Base-by-base conservation (phyloP, 306 rosid genomes). In the Elaeagnus macrophylla region DNA sequence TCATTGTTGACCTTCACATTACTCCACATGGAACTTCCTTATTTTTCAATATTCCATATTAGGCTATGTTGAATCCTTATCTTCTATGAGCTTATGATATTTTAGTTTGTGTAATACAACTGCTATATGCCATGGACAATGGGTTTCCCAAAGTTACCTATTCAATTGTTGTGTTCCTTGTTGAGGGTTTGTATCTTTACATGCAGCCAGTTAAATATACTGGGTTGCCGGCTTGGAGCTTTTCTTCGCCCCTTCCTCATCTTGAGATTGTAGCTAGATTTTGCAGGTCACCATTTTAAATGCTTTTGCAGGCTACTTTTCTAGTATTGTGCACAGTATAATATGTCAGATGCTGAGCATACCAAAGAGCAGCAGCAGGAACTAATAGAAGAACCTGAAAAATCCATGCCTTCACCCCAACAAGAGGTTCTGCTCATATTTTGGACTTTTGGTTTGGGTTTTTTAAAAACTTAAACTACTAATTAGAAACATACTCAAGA, bases 271-370 rank as follows among this genome's bases (percentile, higher is more conserved):
- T 25, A 38, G 35, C 20, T 13, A 13, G 63, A 14, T 9, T 58
- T 58, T 46, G 13, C 13, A n/a, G n/a, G 6, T 25, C 43, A 3
- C 7, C 2, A 1, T 35, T 37, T 59, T 6, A n/a, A 16, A 11
- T 72, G 49, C 62, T 62, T 83, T 69, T 70, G 59, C 65, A 47
- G 63, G 62, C 13, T 3, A 25, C 41, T 70, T 65, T 53, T 51
- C 60, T 53, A 66, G 75, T 41, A 62, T 49, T 57, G 51, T 67
- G 54, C 57, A 66, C 32, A 73, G 72, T 64, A 62, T 49, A 59
- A 62, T 68, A 69, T 76, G 84, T 76, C 86, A 67, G 62, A 69
- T 49, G 18, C 65, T 67, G 93, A 83, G 53, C 85, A 76, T 57
- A 66, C 53, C 70, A 85, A 82, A 73, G 80, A 68, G 68, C 74